phyloP scores from a whole-genome alignment of 441 rosid species.

The Daphne laureola region DNA sequence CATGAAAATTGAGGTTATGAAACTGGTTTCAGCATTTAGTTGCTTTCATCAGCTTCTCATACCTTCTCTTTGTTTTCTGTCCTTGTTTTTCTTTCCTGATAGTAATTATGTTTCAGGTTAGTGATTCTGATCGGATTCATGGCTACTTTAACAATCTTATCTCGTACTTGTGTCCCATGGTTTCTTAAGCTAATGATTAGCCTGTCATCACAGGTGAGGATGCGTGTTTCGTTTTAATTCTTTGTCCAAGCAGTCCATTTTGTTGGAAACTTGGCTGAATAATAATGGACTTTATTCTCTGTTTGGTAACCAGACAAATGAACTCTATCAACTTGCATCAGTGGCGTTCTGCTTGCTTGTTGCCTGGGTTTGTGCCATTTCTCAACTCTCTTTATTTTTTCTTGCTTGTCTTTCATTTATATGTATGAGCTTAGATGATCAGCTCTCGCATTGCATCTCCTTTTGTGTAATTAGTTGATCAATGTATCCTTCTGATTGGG shows the following conservation, averaged over 20 bases:
- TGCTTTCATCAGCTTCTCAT: no score
- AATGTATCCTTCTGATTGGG: not conserved
- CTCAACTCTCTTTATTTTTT: conserved; percentile 13
- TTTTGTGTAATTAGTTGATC: not conserved
- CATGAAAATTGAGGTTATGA: no score
- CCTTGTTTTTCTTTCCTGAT: no score
- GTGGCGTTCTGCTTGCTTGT: conserved; percentile 97
- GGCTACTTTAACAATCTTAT: conserved; percentile 58
- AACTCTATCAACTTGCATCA: conserved; percentile 89
- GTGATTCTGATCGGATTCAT: conserved; percentile 64
- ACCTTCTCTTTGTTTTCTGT: no score
- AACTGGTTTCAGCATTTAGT: no score
- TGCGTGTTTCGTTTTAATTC: conserved; percentile 12
- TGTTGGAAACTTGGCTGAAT: conserved; percentile 8
- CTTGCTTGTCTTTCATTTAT: not conserved
- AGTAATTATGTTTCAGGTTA: conserved; percentile 44
- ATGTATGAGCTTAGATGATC: conserved; percentile 7
- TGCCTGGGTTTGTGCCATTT: conserved; percentile 76
- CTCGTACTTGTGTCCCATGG: conserved; percentile 94
- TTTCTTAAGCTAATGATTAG: conserved; percentile 91
- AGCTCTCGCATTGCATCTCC: conserved; percentile 1
- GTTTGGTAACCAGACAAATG: conserved; percentile 63
- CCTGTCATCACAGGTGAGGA: conserved; percentile 74
- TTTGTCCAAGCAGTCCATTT: conserved; percentile 1
- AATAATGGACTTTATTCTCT: conserved; percentile 12